Conservation (phyloP, 495 filamentous ascomycete genomes). For the Daldinia childiae region DNA sequence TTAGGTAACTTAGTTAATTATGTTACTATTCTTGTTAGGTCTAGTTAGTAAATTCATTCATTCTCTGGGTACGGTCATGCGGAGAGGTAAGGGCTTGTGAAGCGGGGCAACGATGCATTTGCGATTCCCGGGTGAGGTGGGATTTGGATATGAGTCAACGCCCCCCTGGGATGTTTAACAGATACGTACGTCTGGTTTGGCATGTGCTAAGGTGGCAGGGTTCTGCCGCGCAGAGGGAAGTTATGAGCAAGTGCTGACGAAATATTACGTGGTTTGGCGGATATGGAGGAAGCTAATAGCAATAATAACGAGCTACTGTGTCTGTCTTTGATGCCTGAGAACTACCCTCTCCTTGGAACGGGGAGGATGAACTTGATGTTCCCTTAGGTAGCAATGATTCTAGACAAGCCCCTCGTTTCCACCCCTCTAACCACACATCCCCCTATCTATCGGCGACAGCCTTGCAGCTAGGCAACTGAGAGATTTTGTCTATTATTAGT, state of each 20-base stretch:
- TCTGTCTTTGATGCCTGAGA: conserved; percentile 27
- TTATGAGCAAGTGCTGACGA: conserved; percentile 44
- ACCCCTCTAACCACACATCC: conserved; percentile 18
- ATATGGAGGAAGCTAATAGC: conserved; percentile 27
- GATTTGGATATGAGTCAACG: conserved; percentile 44
- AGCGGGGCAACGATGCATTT: conserved; percentile 37
- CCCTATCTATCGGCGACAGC: conserved; percentile 38
- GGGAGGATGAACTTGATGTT: conserved; percentile 14
- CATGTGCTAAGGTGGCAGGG: conserved; percentile 37
- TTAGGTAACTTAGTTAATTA: not conserved
- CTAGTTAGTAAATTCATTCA: conserved; percentile 12
- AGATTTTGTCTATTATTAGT: conserved; percentile 30
- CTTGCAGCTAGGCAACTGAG: conserved; percentile 32
- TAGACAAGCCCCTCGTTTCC: conserved; percentile 20
- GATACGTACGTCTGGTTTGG: conserved; percentile 28
- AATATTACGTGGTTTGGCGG: conserved; percentile 42
- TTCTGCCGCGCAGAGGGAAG: conserved; percentile 30
- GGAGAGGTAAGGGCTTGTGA: conserved; percentile 28
- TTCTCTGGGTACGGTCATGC: conserved; percentile 29
- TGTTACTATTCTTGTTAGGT: conserved; percentile 12
- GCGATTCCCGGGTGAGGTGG: conserved; percentile 42
- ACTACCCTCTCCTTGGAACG: conserved; percentile 15
- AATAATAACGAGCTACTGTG: conserved; percentile 30
- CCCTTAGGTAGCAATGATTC: conserved; percentile 35
- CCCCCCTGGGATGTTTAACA: conserved; percentile 6